Conservation (phyloP, 257 asterid species). For the Nicotiana tomentosiformis region DNA sequence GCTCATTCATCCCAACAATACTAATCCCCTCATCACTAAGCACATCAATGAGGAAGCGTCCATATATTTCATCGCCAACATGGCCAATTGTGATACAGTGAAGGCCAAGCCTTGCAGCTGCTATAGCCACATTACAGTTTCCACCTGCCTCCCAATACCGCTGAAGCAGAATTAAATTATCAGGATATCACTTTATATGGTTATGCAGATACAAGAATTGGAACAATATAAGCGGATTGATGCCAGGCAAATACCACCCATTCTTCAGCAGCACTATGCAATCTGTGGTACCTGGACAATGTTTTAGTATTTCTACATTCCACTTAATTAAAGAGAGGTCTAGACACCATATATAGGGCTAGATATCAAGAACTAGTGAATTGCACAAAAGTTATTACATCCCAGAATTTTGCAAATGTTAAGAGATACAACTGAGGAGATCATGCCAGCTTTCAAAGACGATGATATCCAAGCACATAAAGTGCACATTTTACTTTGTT, state of each 20-base stretch:
- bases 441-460: neutral
- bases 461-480: neutral
- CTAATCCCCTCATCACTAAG: slow-evolving; percentile 67
- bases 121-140: slow-evolving; percentile 93
- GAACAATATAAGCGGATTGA: neutral
- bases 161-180: slow-evolving; percentile 34
- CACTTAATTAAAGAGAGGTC: neutral
- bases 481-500: neutral
- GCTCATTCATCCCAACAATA: slow-evolving; percentile 57
- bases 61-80: slow-evolving; percentile 80
- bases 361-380: neutral
- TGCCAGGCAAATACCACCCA: neutral
- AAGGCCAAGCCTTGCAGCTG: slow-evolving; percentile 96
- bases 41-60: slow-evolving; percentile 71
- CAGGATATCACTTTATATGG: slow-evolving; percentile 3
- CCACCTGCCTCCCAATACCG: slow-evolving; percentile 98
- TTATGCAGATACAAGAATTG: neutral
- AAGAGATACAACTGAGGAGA: neutral
- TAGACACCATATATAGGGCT: neutral
- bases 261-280: neutral
- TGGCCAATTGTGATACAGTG: slow-evolving; percentile 61
- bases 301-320: neutral
- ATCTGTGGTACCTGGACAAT: neutral
- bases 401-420: neutral
- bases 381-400: neutral